Evolutionary conservation across 139 green algal species (phyloP).

Genomic region (Picochlorum sp.): DNA sequence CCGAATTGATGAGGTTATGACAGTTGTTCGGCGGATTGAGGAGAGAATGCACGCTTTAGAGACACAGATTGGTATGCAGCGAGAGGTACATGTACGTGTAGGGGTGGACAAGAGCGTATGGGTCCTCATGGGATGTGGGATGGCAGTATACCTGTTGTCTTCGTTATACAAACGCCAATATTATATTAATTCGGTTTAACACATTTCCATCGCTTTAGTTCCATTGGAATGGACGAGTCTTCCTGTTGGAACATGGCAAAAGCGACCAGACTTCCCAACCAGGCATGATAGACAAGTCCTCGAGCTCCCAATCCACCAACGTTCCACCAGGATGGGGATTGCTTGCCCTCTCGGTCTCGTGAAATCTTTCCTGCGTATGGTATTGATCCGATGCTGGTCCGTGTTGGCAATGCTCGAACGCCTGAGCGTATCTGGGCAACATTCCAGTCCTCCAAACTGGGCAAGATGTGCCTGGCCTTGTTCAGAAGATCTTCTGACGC

Average conservation of each 20-base stretch:
- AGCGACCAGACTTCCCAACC: conserved; percentile 51
- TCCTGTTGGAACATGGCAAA: conserved; percentile 35
- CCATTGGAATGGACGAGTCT: conserved; percentile 26
- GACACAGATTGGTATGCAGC: too few relatives aligned
- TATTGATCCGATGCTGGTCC: conserved; percentile 47
- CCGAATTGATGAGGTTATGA: neutral
- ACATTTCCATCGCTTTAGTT: conserved; percentile 41
- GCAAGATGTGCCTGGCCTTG: conserved; percentile 37
- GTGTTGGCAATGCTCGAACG: conserved; percentile 58
- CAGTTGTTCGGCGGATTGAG: neutral
- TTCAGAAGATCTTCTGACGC: conserved; percentile 27
- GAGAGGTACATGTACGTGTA: too few relatives aligned
- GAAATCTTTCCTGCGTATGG: conserved; percentile 43
- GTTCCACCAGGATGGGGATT: conserved; percentile 40
- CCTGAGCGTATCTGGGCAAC: conserved; percentile 43
- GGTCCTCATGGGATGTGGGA: too few relatives aligned
- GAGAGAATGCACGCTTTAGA: too few relatives aligned
- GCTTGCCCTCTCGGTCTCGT: too few relatives aligned
- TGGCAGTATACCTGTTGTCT: too few relatives aligned
- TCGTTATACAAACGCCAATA: neutral
- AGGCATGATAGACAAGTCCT: conserved; percentile 80
- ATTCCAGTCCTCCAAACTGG: conserved; percentile 15
- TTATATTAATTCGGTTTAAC: neutral
- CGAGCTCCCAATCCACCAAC: conserved; percentile 63
- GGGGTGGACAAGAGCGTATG: too few relatives aligned